Conservation (phyloP, 1,284 basidiomycete species). For the Moesziomyces parantarcticus region DNA sequence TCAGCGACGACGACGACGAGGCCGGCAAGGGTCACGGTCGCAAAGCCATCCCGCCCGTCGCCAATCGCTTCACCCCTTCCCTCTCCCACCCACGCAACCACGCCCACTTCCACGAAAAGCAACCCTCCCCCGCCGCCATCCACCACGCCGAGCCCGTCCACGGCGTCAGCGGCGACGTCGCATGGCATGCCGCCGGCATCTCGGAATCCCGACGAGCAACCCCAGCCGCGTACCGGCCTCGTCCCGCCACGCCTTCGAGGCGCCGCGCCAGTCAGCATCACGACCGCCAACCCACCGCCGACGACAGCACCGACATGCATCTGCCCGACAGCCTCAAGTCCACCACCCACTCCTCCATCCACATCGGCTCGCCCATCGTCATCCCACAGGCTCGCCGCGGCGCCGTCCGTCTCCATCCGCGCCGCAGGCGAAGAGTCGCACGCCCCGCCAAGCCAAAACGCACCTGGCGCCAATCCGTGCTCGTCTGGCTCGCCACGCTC, state of each 20-base stretch:
- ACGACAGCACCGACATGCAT: constrained; percentile 44
- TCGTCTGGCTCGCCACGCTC: constrained; percentile 20
- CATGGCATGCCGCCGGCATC: constrained; percentile 32
- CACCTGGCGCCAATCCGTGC: constrained; percentile 23
- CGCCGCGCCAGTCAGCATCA: constrained; percentile 28
- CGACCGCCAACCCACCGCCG: constrained; percentile 22
- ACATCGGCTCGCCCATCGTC: constrained; percentile 56
- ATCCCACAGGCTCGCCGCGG: constrained; percentile 58
- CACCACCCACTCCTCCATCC: constrained; percentile 45
- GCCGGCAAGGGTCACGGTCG: constrained; percentile 56
- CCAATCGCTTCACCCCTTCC: constrained; percentile 49
- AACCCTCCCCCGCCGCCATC: constrained; percentile 1
- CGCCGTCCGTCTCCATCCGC: constrained; percentile 38
- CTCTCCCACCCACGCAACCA: constrained; percentile 26
- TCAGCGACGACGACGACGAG: constrained; percentile 59
- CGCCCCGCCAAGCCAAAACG: constrained; percentile 25
- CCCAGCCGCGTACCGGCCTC: constrained; percentile 52
- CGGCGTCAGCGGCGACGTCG: constrained; percentile 19
- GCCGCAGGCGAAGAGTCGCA: constrained; percentile 18
- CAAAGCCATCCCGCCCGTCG: constrained; percentile 26
- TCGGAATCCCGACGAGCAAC: constrained; percentile 44
- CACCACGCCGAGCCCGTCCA: constrained; percentile 21
- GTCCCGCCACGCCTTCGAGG: constrained; percentile 25
- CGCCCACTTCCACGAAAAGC: constrained; percentile 18
- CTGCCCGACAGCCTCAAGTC: constrained; percentile 21